phyloP scores from a whole-genome alignment of 2,329 filamentous ascomycete species.

The Diaporthe citrichinensis region DNA sequence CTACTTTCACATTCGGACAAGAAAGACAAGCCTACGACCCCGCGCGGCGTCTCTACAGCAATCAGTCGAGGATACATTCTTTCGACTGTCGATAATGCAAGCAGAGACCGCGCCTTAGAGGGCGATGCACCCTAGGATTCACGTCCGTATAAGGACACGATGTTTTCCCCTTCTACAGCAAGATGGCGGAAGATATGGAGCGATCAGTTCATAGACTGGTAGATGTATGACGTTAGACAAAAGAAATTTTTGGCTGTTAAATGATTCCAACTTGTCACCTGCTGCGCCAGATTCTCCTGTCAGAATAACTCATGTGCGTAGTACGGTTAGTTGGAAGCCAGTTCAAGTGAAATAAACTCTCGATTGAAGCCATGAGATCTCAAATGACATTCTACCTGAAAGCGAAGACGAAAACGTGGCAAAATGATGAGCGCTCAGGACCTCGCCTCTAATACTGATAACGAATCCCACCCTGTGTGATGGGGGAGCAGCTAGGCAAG shows the following conservation, averaged over 20 bases:
- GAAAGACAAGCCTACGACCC: neutral
- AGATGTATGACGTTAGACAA: conserved; percentile 12
- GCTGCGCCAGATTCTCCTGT: neutral
- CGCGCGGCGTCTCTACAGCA: neutral
- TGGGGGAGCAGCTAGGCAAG: too few species aligned
- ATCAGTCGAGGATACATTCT: neutral
- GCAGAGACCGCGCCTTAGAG: neutral
- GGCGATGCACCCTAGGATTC: neutral
- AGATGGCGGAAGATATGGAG: neutral
- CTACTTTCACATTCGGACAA: neutral
- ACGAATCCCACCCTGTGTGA: too few species aligned
- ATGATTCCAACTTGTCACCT: neutral
- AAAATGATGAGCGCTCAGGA: too few species aligned
- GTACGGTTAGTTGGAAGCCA: neutral
- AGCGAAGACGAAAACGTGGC: neutral
- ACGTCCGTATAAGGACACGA: neutral
- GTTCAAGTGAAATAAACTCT: neutral
- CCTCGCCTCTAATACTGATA: too few species aligned
- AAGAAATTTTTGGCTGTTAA: neutral
- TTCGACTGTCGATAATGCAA: neutral
- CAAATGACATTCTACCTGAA: neutral
- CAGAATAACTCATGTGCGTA: neutral
- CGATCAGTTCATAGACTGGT: neutral
- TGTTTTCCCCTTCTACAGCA: neutral
- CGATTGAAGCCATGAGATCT: too few species aligned